Conservation (phyloP, 371 early-diverging fungal genomes). For the Rhizopus sp. region DNA sequence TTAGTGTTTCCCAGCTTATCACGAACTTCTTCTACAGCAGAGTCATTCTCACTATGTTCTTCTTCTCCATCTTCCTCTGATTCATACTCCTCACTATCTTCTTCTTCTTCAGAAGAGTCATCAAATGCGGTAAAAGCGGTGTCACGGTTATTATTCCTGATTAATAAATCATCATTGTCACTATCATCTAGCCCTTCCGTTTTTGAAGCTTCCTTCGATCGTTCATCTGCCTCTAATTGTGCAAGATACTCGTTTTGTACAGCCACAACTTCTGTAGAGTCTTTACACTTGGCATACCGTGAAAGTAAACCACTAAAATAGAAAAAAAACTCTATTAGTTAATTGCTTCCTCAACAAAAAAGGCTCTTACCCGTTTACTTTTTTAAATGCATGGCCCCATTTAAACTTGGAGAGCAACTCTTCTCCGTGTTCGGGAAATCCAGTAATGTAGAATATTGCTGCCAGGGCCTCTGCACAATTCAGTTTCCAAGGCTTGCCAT, state of each 20-base stretch:
- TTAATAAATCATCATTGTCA: constrained; percentile 56
- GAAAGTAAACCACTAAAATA: constrained; percentile 67
- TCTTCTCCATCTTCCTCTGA: constrained; percentile 18
- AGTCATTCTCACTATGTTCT: not conserved
- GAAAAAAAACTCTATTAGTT: not conserved
- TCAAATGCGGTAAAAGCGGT: constrained; percentile 42
- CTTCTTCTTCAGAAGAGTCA: constrained; percentile 41
- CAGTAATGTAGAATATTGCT: constrained; percentile 94
- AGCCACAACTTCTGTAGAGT: constrained; percentile 80
- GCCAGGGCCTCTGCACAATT: constrained; percentile 99
- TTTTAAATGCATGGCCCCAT: constrained; percentile 97
- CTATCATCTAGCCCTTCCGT: constrained; percentile 22
- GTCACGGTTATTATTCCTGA: constrained; percentile 56
- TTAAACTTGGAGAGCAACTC: constrained; percentile 90
- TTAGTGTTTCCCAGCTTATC: constrained; percentile 3
- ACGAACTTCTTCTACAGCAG: constrained; percentile 1
- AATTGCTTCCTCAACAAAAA: not conserved
- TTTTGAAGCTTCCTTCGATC: constrained; percentile 22
- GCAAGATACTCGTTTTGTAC: constrained; percentile 84
- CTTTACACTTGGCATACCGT: constrained; percentile 84
- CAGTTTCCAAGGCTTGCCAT: constrained; percentile 97
- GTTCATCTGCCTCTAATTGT: constrained; percentile 57
- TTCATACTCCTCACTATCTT: constrained; percentile 22
- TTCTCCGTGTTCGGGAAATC: constrained; percentile 84
- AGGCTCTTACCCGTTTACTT: constrained; percentile 64